phyloP scores from a whole-genome alignment of 2,329 filamentous ascomycete species.

The Clonostachys sp. region DNA sequence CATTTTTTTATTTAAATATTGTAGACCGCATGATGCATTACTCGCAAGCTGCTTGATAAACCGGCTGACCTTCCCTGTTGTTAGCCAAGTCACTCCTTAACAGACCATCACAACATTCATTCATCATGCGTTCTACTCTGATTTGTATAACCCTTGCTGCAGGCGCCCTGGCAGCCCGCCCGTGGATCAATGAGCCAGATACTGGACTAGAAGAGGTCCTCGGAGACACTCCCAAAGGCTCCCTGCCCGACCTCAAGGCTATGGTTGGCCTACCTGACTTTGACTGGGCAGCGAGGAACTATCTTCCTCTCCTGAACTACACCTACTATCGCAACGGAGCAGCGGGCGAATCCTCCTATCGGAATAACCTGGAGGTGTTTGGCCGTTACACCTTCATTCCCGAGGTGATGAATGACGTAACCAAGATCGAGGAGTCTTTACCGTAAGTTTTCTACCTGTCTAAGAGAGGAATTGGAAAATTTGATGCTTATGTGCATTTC shows the following conservation, averaged over 20 bases:
- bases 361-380: constrained; percentile 52
- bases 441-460: not conserved
- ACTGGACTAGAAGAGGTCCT: constrained; percentile 35
- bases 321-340: constrained; percentile 55
- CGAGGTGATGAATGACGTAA: constrained; percentile 43
- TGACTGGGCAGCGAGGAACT: constrained; percentile 43
- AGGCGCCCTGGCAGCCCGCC: constrained; percentile 32
- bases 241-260: constrained; percentile 34
- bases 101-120: too few species aligned
- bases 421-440: constrained; percentile 30
- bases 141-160: constrained; percentile 13
- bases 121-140: too few species aligned
- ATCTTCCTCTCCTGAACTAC: constrained; percentile 40
- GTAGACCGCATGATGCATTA: too few species aligned
- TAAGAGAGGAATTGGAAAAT: too few species aligned
- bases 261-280: constrained; percentile 49
- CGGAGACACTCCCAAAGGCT: constrained; percentile 21
- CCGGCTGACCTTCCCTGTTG: too few species aligned
- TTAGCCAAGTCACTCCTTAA: too few species aligned
- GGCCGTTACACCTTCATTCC: constrained; percentile 41
- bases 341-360: constrained; percentile 50
- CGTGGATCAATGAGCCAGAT: constrained; percentile 38
- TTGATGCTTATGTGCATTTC: too few species aligned
- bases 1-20: too few species aligned
- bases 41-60: too few species aligned